phyloP scores from a whole-genome alignment of 2,329 filamentous ascomycete genomes.

The Sclerotinia subarctica region DNA sequence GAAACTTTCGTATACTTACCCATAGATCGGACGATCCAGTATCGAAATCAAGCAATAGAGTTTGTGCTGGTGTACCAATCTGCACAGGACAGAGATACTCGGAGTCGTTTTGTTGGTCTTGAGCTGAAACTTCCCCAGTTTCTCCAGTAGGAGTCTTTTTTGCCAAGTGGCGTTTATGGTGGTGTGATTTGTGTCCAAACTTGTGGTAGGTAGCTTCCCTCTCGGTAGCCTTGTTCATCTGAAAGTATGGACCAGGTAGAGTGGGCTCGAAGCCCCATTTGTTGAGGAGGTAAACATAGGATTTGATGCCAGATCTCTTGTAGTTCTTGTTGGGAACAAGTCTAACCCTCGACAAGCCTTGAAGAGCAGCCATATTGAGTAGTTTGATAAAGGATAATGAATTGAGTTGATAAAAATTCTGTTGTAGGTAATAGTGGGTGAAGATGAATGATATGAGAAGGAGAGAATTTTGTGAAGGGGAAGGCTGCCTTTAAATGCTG shows the following conservation, averaged over 20 bases:
- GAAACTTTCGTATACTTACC: slow-evolving; percentile 43
- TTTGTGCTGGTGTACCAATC: slow-evolving; percentile 65
- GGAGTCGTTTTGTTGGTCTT: slow-evolving; percentile 66
- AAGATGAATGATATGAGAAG: background rate
- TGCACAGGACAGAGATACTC: slow-evolving; percentile 61
- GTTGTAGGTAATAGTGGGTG: background rate
- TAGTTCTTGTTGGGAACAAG: slow-evolving; percentile 59
- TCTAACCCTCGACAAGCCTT: slow-evolving; percentile 44
- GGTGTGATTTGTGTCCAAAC: slow-evolving; percentile 47
- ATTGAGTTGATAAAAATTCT: background rate
- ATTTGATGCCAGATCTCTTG: slow-evolving; percentile 56
- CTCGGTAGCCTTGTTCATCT: slow-evolving; percentile 43
- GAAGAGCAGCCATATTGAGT: slow-evolving; percentile 34
- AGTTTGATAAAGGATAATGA: background rate
- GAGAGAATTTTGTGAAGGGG: background rate
- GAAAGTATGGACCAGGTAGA: slow-evolving; percentile 58
- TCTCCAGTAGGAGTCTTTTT: slow-evolving; percentile 42
- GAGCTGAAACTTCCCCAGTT: slow-evolving; percentile 51
- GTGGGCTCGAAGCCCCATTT: slow-evolving; percentile 64
- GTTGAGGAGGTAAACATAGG: slow-evolving; percentile 58
- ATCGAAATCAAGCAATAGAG: slow-evolving; percentile 62
- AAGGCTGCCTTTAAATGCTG: slow-evolving; percentile 10
- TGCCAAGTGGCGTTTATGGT: slow-evolving; percentile 48
- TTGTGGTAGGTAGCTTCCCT: slow-evolving; percentile 46
- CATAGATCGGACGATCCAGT: slow-evolving; percentile 69